These are phyloP conservation scores for Neoscytalidium dimidiatum DNA, from an alignment of 2,329 filamentous ascomycete genomes.

Conservation along the genomic window DNA sequence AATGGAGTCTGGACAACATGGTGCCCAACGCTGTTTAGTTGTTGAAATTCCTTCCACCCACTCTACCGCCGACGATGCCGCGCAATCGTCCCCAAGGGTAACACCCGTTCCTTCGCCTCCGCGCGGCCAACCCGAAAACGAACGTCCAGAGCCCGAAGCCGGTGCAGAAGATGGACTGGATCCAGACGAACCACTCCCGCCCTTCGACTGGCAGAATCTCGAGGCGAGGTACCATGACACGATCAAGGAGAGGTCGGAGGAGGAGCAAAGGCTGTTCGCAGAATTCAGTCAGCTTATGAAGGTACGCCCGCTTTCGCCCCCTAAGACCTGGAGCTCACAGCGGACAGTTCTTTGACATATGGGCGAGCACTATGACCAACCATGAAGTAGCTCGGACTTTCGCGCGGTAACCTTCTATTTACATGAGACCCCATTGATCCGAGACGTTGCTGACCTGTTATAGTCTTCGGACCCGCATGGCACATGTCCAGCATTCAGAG, in stretches of 20 bases:
- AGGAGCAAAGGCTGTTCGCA: conserved; percentile 66
- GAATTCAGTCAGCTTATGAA: conserved; percentile 60
- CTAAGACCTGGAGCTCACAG: conserved; percentile 47
- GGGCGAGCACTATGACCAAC: conserved; percentile 71
- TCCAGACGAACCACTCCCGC: conserved; percentile 39
- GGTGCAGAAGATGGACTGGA: conserved; percentile 7
- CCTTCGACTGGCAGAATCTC: conserved; percentile 79
- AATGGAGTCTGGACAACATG: conserved; percentile 25
- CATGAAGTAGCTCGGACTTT: conserved; percentile 76
- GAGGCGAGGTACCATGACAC: conserved; percentile 67
- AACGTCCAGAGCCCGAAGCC: conserved; percentile 20
- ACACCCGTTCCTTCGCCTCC: not conserved
- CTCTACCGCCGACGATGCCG: not conserved
- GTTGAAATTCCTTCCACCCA: not conserved
- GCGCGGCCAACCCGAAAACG: conserved; percentile 9
- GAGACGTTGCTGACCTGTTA: not conserved
- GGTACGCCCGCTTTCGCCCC: conserved; percentile 27
- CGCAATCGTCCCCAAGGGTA: not conserved
- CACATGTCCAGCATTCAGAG: conserved; percentile 75
- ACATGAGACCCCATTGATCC: not conserved
- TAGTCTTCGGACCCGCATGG: conserved; percentile 76
- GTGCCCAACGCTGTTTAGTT: not conserved
- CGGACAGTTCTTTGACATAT: conserved; percentile 73
- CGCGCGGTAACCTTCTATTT: conserved; percentile 61
- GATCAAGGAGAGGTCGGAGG: conserved; percentile 61